These are phyloP conservation scores for Pholiota adiposa DNA, from an alignment of 1,284 basidiomycete species.

Conservation along the genomic window DNA sequence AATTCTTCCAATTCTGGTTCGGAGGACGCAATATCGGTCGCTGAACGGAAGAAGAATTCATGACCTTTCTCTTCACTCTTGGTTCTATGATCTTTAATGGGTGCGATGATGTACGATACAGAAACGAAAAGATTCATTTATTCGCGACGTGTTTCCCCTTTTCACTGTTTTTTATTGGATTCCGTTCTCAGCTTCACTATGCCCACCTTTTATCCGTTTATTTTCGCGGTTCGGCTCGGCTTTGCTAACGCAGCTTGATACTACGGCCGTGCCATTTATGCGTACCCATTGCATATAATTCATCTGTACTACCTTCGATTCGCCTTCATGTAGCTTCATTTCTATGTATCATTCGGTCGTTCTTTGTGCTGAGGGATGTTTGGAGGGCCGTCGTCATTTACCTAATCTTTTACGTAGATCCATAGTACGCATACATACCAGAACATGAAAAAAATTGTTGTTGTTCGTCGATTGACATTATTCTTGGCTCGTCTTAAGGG, in stretches of 20 bases:
- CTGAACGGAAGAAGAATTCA: slow-evolving; percentile 4
- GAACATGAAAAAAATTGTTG: no score
- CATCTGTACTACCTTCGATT: neutral
- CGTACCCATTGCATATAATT: neutral
- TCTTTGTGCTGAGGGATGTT: neutral
- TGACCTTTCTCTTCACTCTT: neutral
- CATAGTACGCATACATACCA: no score
- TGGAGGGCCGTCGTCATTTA: neutral
- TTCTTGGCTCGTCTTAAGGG: no score
- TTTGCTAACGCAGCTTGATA: neutral
- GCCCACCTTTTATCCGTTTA: neutral
- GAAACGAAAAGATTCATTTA: neutral
- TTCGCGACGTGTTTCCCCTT: neutral
- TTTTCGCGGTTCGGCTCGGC: neutral
- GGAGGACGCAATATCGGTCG: neutral
- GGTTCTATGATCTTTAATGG: neutral
- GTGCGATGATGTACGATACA: neutral
- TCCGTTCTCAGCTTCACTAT: no score
- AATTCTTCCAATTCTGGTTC: neutral
- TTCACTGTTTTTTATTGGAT: neutral
- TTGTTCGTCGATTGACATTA: no score
- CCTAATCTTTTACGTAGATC: neutral
- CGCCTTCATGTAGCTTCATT: neutral
- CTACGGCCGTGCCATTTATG: neutral
- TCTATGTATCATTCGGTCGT: neutral